Evolutionary conservation across 176 grass and related monocot genomes (phyloP), one percentile per base, ranked within the genome.

Genomic region (Zea luxurians): DNA sequence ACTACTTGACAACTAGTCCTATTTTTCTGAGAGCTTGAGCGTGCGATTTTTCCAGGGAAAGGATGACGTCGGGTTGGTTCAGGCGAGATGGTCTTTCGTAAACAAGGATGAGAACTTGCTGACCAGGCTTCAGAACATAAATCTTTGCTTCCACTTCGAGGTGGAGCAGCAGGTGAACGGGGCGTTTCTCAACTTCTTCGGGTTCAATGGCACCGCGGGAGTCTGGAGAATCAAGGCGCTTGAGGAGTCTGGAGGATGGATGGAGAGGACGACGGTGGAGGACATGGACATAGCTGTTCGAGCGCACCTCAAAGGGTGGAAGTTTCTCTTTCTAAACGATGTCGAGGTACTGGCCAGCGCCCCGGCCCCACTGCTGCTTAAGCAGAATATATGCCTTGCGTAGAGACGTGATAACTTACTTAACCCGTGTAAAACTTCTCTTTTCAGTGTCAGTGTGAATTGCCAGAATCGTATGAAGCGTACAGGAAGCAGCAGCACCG

Each of bases 141-240:
- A 97, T 36, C 78, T 97, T 27, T 90, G 90, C 81, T 97, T 97
- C 84, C 93, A 97, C 82, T 97, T 97, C 64, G 93, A 97, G 86
- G 93, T 97, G 83, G 93, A 97, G 70, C 93, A 97, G 84, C 93
- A 97, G 71, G 93, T 97, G 43, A 97, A 97, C 37, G 93, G 93
- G 4, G 17, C 67, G 4, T 97, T 97, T 62, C 68, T 97, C 78
- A 93, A 93, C 68, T 97, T 97, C 88, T 97, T 97, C 6, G 93
- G 93, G 73, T 97, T 97, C 86, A 97, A 97, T 12, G 93, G 93
- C 18, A 97, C 90, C 6, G 93, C 90, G 0, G 90, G 93, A 42
- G 86, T 97, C 3, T 97, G 90, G 93, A 93, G 90, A 76, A 97
- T 97, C 73, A 93, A 93, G 75, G 88, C 90, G 0, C 88, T 97